Conservation (phyloP, 129 eudicot species). For the Chrysanthemum lavandulifolium region DNA sequence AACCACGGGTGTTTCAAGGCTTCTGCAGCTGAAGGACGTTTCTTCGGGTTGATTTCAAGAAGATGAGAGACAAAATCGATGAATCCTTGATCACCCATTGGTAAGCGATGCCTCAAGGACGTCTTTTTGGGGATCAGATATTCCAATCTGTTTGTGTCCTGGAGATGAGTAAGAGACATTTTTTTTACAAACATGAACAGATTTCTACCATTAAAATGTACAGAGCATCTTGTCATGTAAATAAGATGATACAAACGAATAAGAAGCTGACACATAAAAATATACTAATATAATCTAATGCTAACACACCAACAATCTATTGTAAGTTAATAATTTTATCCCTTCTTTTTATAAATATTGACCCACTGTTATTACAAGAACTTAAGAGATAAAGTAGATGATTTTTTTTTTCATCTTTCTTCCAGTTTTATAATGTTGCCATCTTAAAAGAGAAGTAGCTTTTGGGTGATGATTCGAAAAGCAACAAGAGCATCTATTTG, state of each 20-base stretch:
- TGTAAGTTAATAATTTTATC: too few species aligned
- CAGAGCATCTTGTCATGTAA: background rate
- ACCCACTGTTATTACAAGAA: too few species aligned
- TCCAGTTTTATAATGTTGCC: too few species aligned
- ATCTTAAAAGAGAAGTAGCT: too few species aligned
- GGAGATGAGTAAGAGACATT: constrained; percentile 19
- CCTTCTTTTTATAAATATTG: too few species aligned
- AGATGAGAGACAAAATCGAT: constrained; percentile 78
- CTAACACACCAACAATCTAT: too few species aligned
- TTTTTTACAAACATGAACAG: background rate
- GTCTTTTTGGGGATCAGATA: constrained; percentile 86
- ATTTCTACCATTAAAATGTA: constrained; percentile 1
- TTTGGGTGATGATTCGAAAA: too few species aligned
- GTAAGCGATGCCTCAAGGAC: constrained; percentile 80
- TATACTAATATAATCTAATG: background rate
- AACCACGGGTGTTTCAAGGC: constrained; percentile 92
- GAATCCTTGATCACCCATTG: constrained; percentile 98
- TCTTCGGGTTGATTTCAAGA: constrained; percentile 80
- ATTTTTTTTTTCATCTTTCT: too few species aligned
- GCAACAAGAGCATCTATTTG: background rate
- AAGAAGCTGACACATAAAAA: background rate
- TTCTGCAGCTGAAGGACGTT: constrained; percentile 83
- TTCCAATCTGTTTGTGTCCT: constrained; percentile 83
- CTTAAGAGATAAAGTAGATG: too few species aligned
- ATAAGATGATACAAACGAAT: background rate